Base-by-base conservation (phyloP, 345 rosid genomes). In the Hirschfeldia incana region DNA sequence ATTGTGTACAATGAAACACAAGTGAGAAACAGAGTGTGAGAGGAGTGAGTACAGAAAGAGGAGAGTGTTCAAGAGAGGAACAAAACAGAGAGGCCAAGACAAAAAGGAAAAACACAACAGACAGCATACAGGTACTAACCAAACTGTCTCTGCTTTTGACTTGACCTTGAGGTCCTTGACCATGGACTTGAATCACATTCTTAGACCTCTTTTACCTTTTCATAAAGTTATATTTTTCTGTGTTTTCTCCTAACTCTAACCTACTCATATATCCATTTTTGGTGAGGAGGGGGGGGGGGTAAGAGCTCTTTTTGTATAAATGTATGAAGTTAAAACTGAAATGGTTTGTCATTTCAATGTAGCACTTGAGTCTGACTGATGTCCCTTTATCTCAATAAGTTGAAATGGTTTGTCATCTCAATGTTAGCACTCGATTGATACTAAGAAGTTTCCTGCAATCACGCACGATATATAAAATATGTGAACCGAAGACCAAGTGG, bases 141-240 rank as follows among this genome's bases (percentile, higher is more conserved):
- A 21, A 21, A 21, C 21, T 21, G 21, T 21, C 21, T 21, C 21
- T 21, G 21, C 21, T 21, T 21, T 21, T 21, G 21, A 21, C 21
- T 21, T 21, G 21, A 21, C 21, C 21, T 21, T 21, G 21, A 21
- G 21, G 21, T 21, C 21, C 21, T 21, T 21, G 21, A 21, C 21
- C 21, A 21, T 21, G 21, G 21, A 21, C 21, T 21, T 21, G 21
- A 21, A 80, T 80, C 72, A 69, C 76, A 74, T 74, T 69, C 83
- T 12, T 63, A 74, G 61, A 80, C 71, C 66, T 74, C 78, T 34
- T 33, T 67, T 42, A 32, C 11, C 36, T 74, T 74, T 60, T 62
- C 6, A 51, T 49, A 79, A 62, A 29, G 5, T 51, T 67, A 16
- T 61, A 65, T 46, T 67, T 79, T 79, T 42, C 67, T 59, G 55